Evolutionary conservation across 2,329 filamentous ascomycete genomes (phyloP), one percentile per base, ranked within the genome.

Genomic region (Cladosporium cucumerinum): DNA sequence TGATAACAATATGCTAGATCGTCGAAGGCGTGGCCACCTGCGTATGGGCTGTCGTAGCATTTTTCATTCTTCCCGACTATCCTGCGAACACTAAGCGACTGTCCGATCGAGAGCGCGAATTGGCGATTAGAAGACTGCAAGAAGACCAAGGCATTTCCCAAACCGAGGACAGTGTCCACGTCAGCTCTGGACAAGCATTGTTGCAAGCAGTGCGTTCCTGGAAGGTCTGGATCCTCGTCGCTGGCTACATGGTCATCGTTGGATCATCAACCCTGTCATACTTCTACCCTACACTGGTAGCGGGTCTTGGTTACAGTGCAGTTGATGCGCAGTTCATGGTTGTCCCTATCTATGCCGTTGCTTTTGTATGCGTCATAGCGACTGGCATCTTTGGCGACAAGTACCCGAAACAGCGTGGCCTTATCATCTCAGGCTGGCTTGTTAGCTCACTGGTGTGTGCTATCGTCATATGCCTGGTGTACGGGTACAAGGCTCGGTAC

Each of bases 221-320:
- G 73, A 75, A 81, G 43, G 82, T 82, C 0, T 84, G 81, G 66
- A 71, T 80, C 3, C 80, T 85, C 65, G 77, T 82, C 14, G 63
- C 82, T 0, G 79, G 82, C 2, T 85, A 82, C 69, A 83, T 84
- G 77, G 79, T 82, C 52, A 80, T 80, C 55, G 78, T 79, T 48
- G 82, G 83, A 2, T 81, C 81, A 1, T 81, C 79, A 1, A 84
- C 83, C 0, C 76, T 85, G 16, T 81, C 79, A 2, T 85, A 85
- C 75, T 85, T 85, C 71, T 85, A 84, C 68, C 82, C 82, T 0
- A 83, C 82, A 0, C 76, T 85, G 8, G 82, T 85, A 54, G 73
- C 79, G n/a, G 81, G 80, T 2, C 78, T 86, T 0, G 82, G 82
- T 23, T 85, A 84, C 68, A 78, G 73, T 2, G 23, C 66, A 64